phyloP scores from a whole-genome alignment of 306 rosid genomes.

The Cucumis hystrix region DNA sequence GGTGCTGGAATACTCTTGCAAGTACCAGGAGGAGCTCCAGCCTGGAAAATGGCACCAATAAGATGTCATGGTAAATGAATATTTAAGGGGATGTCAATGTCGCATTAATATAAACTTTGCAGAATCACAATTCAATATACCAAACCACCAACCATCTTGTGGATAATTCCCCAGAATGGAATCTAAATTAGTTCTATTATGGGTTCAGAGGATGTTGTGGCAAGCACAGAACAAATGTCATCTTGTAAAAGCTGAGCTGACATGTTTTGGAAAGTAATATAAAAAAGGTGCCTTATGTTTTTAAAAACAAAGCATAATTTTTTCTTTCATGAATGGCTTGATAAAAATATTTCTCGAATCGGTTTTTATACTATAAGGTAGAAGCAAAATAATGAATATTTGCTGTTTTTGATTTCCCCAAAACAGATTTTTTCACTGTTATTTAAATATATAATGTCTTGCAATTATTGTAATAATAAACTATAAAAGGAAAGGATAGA shows the following conservation, averaged over 20 bases:
- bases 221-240: neutral
- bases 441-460: neutral
- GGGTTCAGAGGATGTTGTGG: neutral
- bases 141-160: neutral
- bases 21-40: constrained; percentile 69
- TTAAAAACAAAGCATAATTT: neutral
- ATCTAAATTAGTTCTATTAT: neutral
- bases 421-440: neutral
- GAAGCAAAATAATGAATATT: neutral
- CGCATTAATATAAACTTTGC: neutral
- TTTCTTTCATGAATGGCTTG: neutral
- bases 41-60: constrained; percentile 38
- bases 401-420: neutral
- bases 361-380: neutral
- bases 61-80: neutral
- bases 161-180: neutral
- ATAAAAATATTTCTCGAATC: neutral
- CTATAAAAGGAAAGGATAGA: neutral
- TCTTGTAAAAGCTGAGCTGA: neutral
- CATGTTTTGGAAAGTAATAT: neutral
- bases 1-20: constrained; percentile 70
- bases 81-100: neutral
- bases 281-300: neutral
- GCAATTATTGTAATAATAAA: neutral
- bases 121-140: neutral